Evolutionary conservation across 306 rosid species (phyloP).

Genomic region (Castanea crenata): DNA sequence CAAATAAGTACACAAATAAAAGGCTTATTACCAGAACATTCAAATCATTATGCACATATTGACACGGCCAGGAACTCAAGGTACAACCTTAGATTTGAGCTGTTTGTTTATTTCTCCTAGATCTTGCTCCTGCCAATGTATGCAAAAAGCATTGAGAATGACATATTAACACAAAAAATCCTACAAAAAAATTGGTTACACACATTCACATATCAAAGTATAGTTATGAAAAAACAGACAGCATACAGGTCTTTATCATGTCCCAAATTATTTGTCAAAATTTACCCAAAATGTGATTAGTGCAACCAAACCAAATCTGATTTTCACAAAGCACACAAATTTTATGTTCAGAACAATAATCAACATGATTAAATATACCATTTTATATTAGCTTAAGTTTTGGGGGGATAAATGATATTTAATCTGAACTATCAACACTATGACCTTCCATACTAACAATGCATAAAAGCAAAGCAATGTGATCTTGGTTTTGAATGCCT

Average conservation of each 20-base stretch:
- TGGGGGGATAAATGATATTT: too few relatives aligned
- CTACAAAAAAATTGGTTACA: background rate
- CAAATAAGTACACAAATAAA: background rate
- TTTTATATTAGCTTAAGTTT: too few relatives aligned
- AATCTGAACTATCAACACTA: background rate
- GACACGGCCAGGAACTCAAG: background rate
- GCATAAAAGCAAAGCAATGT: background rate
- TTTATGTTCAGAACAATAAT: too few relatives aligned
- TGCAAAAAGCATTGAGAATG: background rate
- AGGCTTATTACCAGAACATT: background rate
- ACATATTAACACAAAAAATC: background rate
- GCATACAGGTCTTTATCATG: too few relatives aligned
- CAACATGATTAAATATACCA: too few relatives aligned
- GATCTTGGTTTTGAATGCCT: background rate
- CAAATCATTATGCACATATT: background rate
- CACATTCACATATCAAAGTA: background rate
- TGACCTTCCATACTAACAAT: background rate
- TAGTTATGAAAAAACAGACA: too few relatives aligned
- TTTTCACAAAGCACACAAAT: too few relatives aligned
- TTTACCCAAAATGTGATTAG: background rate
- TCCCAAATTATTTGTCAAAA: too few relatives aligned
- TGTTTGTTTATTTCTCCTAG: slow-evolving; percentile 48
- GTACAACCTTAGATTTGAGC: slow-evolving; percentile 56
- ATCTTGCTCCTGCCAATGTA: slow-evolving; percentile 42
- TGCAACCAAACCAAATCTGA: background rate